Evolutionary conservation across 352 stramenopile genomes (phyloP), one percentile per base, ranked within the genome.

Genomic region (Pythium brassicae): DNA sequence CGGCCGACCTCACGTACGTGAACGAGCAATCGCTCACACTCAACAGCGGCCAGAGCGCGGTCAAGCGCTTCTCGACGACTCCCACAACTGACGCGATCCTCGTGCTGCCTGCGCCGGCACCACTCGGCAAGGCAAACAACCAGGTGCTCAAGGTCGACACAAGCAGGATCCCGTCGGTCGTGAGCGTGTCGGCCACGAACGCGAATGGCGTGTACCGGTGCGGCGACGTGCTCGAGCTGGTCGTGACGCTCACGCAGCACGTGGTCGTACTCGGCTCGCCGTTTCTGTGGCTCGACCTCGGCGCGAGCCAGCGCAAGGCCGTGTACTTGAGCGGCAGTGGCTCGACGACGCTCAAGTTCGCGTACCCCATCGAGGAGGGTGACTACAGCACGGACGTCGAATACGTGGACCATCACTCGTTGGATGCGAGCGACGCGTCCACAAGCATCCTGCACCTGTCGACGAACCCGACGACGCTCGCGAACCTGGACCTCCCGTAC

Each of bases 331-430:
- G 65, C 34, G 86, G 83, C 7, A 89, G 62, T 17, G 78, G 78
- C 0, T 73, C 72, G 4, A 88, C 60, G 0, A 42, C 59, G 10
- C 59, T 95, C 4, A 78, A 40, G 8, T 93, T 95, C 42, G 54
- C 64, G 17, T 95, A 94, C 52, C 69, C 79, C 0, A 71, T 94
- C 22, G 44, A 74, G 17, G 83, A 93, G 46, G 66, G 66, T 20
- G 85, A 94, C 55, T 92, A 87, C 53, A 88, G 72, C 14, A 72
- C 72, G 2, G 78, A 91, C 43, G 69, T 92, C 44, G 78, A 91
- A 42, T 94, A 94, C 54, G 73, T 92, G 20, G 85, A 94, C 50
- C 72, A 87, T 47, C 84, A 93, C 56, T 94, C 83, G 15, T 71
- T 94, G 9, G 81, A 94, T 42, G 67, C 76, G 4, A 84, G 69